A percentile compares a stretch with the other conserved stretches of the same genome.
These are phyloP conservation scores for Dipodascus geniculatus DNA, from an alignment of 805 yeast genomes.

Conservation along the genomic window DNA sequence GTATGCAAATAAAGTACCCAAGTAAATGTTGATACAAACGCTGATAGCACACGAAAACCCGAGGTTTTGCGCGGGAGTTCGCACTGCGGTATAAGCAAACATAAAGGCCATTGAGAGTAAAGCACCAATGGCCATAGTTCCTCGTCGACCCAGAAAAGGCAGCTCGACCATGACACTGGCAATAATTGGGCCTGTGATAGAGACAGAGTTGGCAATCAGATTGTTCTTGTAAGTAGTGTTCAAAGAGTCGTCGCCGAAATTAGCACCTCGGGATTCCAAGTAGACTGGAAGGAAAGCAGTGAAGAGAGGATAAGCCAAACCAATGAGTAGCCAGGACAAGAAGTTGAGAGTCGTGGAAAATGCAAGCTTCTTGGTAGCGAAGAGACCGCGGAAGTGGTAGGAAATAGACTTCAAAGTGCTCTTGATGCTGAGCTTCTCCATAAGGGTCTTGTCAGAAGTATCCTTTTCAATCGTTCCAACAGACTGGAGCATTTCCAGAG, in stretches of 20 bases:
- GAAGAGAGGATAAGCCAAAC: slow-evolving; percentile 44
- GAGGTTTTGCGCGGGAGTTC: slow-evolving; percentile 6
- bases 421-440: slow-evolving; percentile 7
- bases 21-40: slow-evolving; percentile 14
- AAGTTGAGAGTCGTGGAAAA: slow-evolving; percentile 34
- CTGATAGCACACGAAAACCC: slow-evolving; percentile 13
- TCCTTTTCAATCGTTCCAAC: slow-evolving; percentile 28
- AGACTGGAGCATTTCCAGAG: slow-evolving; percentile 34
- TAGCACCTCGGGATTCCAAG: slow-evolving; percentile 34
- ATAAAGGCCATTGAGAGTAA: slow-evolving; percentile 12
- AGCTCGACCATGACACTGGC: slow-evolving; percentile 23
- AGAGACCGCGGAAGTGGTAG: slow-evolving; percentile 35
- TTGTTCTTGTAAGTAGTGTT: slow-evolving; percentile 15
- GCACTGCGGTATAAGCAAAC: slow-evolving; percentile 11
- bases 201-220: slow-evolving; percentile 32
- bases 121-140: slow-evolving; percentile 9
- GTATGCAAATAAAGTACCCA: slow-evolving; percentile 34
- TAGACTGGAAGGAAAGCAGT: slow-evolving; percentile 42
- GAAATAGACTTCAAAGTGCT: background rate
- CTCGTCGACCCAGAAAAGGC: slow-evolving; percentile 10
- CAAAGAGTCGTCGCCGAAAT: slow-evolving; percentile 9
- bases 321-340: slow-evolving; percentile 45
- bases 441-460: slow-evolving; percentile 15
- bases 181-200: slow-evolving; percentile 40
- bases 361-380: slow-evolving; percentile 33